Percentiles rank a stretch among this genome's conserved stretches.
phyloP scores from a whole-genome alignment of 2,329 filamentous ascomycete genomes.

The Fusarium pseudograminearum region DNA sequence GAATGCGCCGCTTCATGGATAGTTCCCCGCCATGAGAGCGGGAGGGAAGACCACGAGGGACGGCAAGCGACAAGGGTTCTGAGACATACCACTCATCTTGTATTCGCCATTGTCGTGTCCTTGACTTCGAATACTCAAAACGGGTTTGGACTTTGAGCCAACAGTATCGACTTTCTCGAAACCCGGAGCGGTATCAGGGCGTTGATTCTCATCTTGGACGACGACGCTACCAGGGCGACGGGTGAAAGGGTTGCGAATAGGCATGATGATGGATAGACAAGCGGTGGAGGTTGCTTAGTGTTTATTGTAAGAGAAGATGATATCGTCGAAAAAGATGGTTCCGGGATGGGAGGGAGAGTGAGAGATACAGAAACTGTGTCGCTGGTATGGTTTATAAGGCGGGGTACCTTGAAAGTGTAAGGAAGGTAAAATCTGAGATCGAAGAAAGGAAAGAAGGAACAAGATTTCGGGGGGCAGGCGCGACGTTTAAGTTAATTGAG shows the following conservation, averaged over 20 bases:
- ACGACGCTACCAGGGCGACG: slow-evolving; percentile 65
- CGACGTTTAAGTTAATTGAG: slow-evolving; percentile 42
- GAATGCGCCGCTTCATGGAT: slow-evolving; percentile 35
- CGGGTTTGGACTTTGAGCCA: slow-evolving; percentile 71
- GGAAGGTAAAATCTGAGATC: slow-evolving; percentile 20
- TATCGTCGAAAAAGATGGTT: slow-evolving; percentile 7
- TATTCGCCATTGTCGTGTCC: slow-evolving; percentile 77
- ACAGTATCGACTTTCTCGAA: slow-evolving; percentile 74
- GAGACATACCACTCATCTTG: slow-evolving; percentile 79
- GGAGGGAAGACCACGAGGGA: slow-evolving; percentile 22
- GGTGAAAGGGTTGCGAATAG: slow-evolving; percentile 79
- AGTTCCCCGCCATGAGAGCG: slow-evolving; percentile 13
- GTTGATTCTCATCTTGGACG: slow-evolving; percentile 65
- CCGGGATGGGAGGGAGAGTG: not conserved
- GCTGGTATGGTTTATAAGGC: slow-evolving; percentile 1
- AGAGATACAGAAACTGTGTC: not conserved
- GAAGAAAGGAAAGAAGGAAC: slow-evolving; percentile 10
- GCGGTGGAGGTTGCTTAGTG: slow-evolving; percentile 20
- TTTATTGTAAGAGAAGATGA: slow-evolving; percentile 22
- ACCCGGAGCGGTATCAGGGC: slow-evolving; percentile 57
- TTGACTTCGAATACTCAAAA: slow-evolving; percentile 71
- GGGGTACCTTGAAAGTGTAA: slow-evolving; percentile 2
- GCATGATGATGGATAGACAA: slow-evolving; percentile 61
- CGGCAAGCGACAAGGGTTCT: slow-evolving; percentile 20
- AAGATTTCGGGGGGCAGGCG: slow-evolving; percentile 26